Conservation (phyloP, 179 eudicot genomes). For the Heliamphora pulchella region DNA sequence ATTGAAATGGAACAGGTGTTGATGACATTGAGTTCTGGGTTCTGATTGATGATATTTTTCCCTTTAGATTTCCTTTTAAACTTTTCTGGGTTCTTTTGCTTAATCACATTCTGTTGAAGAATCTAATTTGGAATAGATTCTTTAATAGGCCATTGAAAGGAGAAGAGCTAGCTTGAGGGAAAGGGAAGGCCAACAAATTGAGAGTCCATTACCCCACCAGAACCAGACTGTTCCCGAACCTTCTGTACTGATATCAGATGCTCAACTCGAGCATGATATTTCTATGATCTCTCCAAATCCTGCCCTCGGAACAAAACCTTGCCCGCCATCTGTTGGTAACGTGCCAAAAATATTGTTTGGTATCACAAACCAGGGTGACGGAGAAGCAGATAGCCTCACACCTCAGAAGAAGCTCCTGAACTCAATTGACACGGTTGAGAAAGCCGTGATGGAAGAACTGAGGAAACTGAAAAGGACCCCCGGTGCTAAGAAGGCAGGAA, state of each 20-base stretch:
- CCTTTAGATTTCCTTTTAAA: background rate
- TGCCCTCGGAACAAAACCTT: slow-evolving; percentile 23
- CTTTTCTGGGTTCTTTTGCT: background rate
- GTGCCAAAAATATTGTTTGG: slow-evolving; percentile 37
- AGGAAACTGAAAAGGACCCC: slow-evolving; percentile 51
- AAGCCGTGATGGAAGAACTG: slow-evolving; percentile 55
- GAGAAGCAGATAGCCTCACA: slow-evolving; percentile 33
- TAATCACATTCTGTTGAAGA: background rate
- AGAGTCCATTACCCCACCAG: too few species aligned
- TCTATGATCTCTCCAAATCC: slow-evolving; percentile 11
- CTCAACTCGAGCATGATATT: too few species aligned
- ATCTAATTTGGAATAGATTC: background rate
- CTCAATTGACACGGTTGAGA: slow-evolving; percentile 71
- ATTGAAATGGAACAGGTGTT: background rate
- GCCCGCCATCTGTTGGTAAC: slow-evolving; percentile 30
- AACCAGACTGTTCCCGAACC: too few species aligned
- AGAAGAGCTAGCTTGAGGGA: too few species aligned
- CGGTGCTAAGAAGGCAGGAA: slow-evolving; percentile 58
- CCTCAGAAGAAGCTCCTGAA: slow-evolving; percentile 67
- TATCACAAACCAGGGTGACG: slow-evolving; percentile 27
- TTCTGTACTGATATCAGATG: too few species aligned
- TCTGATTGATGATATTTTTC: background rate
- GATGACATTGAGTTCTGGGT: background rate
- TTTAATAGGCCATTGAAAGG: too few species aligned
- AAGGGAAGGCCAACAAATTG: too few species aligned